Evolutionary conservation across 441 rosid species (phyloP).

Genomic region (Aleurites moluccanus): DNA sequence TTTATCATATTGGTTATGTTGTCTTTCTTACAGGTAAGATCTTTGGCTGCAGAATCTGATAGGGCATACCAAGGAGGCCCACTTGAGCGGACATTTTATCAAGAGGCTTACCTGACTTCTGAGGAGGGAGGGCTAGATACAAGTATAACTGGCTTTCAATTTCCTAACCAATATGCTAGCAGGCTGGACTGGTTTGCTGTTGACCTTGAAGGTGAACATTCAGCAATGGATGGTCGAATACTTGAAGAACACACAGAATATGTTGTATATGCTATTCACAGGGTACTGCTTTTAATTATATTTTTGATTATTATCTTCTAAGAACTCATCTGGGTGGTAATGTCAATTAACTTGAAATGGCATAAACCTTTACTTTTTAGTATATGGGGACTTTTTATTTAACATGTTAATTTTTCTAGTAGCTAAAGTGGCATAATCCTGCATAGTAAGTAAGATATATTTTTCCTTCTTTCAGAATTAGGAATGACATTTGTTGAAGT

Average conservation of each 20-base stretch:
- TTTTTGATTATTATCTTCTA: slow-evolving; percentile 23
- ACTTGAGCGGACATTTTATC: slow-evolving; percentile 71
- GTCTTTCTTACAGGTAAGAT: slow-evolving; percentile 65
- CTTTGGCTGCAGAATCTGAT: slow-evolving; percentile 95
- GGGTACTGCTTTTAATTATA: slow-evolving; percentile 53
- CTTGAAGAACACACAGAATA: slow-evolving; percentile 96
- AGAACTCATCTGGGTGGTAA: background rate
- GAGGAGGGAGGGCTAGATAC: slow-evolving; percentile 51
- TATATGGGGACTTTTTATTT: background rate
- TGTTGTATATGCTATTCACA: slow-evolving; percentile 93
- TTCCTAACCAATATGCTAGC: slow-evolving; percentile 60
- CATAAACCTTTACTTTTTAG: background rate
- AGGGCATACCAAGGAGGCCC: slow-evolving; percentile 93
- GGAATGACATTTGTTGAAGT: background rate
- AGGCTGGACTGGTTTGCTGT: slow-evolving; percentile 95
- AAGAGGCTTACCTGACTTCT: slow-evolving; percentile 54
- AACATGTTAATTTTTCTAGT: background rate
- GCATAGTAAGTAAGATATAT: background rate
- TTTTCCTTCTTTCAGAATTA: background rate
- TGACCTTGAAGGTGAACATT: slow-evolving; percentile 99
- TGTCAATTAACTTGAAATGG: background rate
- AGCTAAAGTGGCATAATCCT: background rate
- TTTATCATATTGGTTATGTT: slow-evolving; percentile 11
- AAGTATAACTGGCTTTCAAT: slow-evolving; percentile 44
- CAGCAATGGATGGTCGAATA: slow-evolving; percentile 98